Evolutionary conservation across 768 basidiomycete genomes (phyloP), one percentile per base, ranked within the genome.

Genomic region (Hortiboletus campestris): DNA sequence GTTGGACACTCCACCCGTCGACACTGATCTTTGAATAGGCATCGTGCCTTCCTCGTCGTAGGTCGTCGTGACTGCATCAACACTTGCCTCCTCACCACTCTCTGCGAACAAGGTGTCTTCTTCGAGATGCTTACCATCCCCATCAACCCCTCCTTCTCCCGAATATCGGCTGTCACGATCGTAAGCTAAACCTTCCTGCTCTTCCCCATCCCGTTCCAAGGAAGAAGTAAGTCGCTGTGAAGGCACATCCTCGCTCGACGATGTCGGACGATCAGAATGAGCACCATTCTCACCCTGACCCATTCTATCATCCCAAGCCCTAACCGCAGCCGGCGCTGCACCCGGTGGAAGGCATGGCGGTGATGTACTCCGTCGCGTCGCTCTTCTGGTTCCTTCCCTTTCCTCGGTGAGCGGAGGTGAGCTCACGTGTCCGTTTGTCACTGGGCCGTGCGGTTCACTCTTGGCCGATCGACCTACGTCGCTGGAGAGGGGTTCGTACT

Each of bases 261-360:
- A 64, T 63, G 61, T 55, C 60, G 61, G 59, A 67, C 55, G 63
- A 64, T 64, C 63, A 64, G 66, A 68, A 63, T 64, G 57, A 64
- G 66, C 57, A 63, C 62, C 62, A 56, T 66, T 60, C 63, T 66
- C 67, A 65, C 68, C 64, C 60, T 68, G 68, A 50, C 65, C 70
- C 55, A 68, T 56, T 68, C 67, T 69, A 51, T 70, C 70, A 57
- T 73, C 73, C 58, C 73, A 74, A 45, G 68, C 68, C 56, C 68
- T 75, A 68, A 58, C 72, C 61, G 54, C 59, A 47, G 72, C 60
- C 60, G 72, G 71, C 28, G 75, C 76, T 16, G 78, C 77, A 31
- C 76, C 78, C 12, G 75, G 74, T 6, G 81, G 77, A 16, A 76
- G 77, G 12, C 63, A 74, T n/a, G 67, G 69, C 6, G 75, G 76